These are phyloP conservation scores for Poa annua DNA, from an alignment of 176 grass and related monocot species.

Conservation along the genomic window DNA sequence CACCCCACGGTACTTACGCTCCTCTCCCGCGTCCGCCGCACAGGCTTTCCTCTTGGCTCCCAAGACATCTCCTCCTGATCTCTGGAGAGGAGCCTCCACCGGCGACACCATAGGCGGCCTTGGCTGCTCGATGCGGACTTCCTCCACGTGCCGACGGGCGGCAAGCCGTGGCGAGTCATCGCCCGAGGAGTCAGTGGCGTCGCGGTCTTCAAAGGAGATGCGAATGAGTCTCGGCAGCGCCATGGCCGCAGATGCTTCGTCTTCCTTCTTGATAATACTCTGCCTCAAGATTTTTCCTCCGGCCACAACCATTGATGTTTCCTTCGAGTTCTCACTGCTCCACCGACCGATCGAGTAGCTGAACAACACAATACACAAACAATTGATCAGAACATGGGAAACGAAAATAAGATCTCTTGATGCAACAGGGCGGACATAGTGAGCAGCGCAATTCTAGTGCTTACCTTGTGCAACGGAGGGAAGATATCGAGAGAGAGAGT, in stretches of 20 bases:
- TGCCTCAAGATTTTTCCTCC: background rate
- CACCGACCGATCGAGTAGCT: background rate
- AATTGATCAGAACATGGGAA: background rate
- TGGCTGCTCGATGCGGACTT: constrained; percentile 42
- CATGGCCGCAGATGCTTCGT: background rate
- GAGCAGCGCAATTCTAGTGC: background rate
- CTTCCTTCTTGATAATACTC: background rate
- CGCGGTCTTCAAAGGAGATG: constrained; percentile 39
- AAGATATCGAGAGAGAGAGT: background rate
- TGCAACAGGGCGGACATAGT: background rate
- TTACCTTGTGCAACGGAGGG: background rate
- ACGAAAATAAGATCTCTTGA: background rate
- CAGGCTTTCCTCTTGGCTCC: constrained; percentile 8
- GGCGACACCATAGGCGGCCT: too few species aligned
- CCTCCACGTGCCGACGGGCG: constrained; percentile 32
- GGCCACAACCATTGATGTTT: background rate
- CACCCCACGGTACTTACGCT: constrained; percentile 47
- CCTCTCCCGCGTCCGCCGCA: background rate
- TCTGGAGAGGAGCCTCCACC: background rate
- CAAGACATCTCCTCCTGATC: background rate
- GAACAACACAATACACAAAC: background rate
- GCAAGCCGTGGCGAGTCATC: constrained; percentile 33
- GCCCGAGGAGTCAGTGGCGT: constrained; percentile 59
- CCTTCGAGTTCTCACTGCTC: background rate
- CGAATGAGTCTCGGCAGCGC: constrained; percentile 1